These are phyloP conservation scores for Zostera marina DNA, from an alignment of 116 monocot genomes.

Conservation along the genomic window DNA sequence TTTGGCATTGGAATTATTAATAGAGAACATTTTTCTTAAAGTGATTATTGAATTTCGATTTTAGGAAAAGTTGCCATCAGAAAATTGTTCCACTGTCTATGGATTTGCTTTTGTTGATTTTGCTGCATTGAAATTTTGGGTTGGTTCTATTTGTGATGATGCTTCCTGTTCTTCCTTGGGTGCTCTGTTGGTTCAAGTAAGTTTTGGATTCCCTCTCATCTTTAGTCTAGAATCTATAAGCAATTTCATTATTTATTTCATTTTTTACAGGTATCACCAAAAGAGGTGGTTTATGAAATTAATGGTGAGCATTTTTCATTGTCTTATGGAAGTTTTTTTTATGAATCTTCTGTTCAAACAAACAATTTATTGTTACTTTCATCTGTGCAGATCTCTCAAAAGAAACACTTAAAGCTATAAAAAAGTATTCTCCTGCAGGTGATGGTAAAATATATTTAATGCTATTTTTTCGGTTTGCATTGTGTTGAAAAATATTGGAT, in stretches of 20 bases:
- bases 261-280: slow-evolving; percentile 68
- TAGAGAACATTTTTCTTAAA: neutral
- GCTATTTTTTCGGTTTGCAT: neutral
- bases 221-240: neutral
- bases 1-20: neutral
- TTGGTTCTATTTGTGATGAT: slow-evolving; percentile 76
- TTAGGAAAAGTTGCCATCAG: slow-evolving; percentile 17
- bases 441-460: slow-evolving; percentile 1
- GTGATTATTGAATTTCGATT: neutral
- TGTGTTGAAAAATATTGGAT: slow-evolving; percentile 1
- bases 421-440: slow-evolving; percentile 81
- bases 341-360: neutral
- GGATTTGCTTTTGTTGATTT: slow-evolving; percentile 97
- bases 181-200: slow-evolving; percentile 82
- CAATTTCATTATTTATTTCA: neutral
- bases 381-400: slow-evolving; percentile 55
- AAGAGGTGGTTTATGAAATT: slow-evolving; percentile 74
- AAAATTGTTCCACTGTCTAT: slow-evolving; percentile 35
- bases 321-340: neutral
- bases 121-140: slow-evolving; percentile 83
- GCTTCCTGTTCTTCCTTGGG: slow-evolving; percentile 65
- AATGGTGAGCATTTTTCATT: slow-evolving; percentile 25
- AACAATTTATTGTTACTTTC: neutral
- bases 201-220: slow-evolving; percentile 2
- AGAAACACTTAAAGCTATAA: slow-evolving; percentile 52